Evolutionary conservation across 2,329 filamentous ascomycete genomes (phyloP), one percentile per base, ranked within the genome.

Genomic region (Metarhizium album): DNA sequence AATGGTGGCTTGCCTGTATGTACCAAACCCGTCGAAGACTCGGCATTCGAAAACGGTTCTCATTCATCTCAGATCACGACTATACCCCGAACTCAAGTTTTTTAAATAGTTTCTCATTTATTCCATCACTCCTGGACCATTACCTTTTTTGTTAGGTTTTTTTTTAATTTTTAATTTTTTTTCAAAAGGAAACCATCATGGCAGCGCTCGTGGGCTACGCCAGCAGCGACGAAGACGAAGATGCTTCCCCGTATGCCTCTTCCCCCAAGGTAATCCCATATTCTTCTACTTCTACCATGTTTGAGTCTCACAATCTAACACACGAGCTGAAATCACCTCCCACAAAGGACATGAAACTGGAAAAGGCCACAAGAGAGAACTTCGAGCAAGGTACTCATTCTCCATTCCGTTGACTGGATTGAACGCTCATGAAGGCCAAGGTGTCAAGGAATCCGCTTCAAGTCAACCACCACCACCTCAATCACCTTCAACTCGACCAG

Each of bases 151-250:
- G 8, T 13, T 42, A n/a, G 16, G 18, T 22, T 2, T 29, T n/a
- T n/a, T n/a, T n/a, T n/a, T n/a, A n/a, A n/a, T n/a, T n/a, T n/a
- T n/a, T n/a, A n/a, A n/a, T n/a, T n/a, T n/a, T n/a, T n/a, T n/a
- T n/a, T n/a, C n/a, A n/a, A n/a, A n/a, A n/a, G n/a, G n/a, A n/a
- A n/a, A n/a, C 14, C 37, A 29, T 13, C 2, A 70, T 74, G 71
- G 67, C 67, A 43, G 73, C 67, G 1, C 67, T 78, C 13, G 75
- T 78, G 7, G 67, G 59, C 33, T 78, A 78, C 54, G 73, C 67
- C 14, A 78, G 75, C 57, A 78, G 74, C 50, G 74, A 76, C 42
- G 75, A 76, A 2, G 74, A 75, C 5, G 69, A 72, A 3, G 70
- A 70, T 2, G 27, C 11, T 22, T 33, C 49, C 22, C 43, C 16